Base-by-base conservation (phyloP, 129 eudicot species). In the Lactuca saligna region DNA sequence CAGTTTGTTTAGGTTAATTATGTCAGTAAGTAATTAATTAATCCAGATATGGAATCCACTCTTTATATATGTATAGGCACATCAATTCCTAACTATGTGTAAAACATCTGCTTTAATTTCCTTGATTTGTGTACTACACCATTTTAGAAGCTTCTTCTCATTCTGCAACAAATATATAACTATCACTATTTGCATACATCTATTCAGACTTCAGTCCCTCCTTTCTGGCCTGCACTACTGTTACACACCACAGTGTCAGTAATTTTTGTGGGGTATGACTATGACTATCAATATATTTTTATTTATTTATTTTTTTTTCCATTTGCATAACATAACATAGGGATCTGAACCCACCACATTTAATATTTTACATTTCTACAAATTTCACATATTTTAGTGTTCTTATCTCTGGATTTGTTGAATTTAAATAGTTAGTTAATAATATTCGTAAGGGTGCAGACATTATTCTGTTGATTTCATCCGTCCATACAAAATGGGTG, bases 51-150 rank as follows among this genome's bases (percentile, higher is more conserved):
- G 71, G 66, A 55, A 65, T 42, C 16, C 46, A 60, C 17, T 59
- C 29, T 41, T 32, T 34, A 29, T 42, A 29, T 42, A 54, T 73
- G 69, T 66, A 75, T 70, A 78, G 81, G 86, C 79, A 85, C 71
- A 88, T 88, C 72, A 71, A 75, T 78, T 75, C 48, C 77, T 70
- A 44, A 58, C 76, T 68, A 66, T 68, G 66, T 82, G 93, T 79
- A 77, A 61, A 82, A 75, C 77, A 68, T 25, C 29, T 25, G 81
- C 13, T 79, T 73, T 74, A n/a, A 49, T 53, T 69, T 58, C 35
- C 57, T 69, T 69, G 59, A 61, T 68, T 41, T 76, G 71, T 71
- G 83, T 65, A 71, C 83, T 54, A 10, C 34, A 44, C 59, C 61
- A 31, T 73, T 39, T 65, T 38, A 65, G 82, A 77, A 83, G 80